A percentile compares a stretch with the other conserved stretches of the same genome.
Evolutionary conservation across 495 filamentous ascomycete species (phyloP).

Genomic region (Tuber brumale): DNA sequence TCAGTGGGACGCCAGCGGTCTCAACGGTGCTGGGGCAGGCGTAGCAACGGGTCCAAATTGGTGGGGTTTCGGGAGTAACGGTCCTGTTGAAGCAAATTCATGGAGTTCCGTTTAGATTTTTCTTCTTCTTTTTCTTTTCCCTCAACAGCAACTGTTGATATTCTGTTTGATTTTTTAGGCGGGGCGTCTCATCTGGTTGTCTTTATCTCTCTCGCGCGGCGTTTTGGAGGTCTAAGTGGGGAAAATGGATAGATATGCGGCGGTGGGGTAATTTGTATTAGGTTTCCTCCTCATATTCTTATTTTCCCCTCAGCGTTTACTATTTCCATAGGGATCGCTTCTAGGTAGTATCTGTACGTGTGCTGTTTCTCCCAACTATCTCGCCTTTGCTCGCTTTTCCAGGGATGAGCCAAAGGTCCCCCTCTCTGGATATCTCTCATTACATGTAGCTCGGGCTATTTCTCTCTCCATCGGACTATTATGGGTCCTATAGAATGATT

Average conservation of each 20-base stretch:
- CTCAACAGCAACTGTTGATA: background rate
- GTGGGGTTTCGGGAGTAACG: background rate
- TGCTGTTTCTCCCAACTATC: background rate
- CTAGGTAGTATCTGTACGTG: background rate
- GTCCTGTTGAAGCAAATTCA: background rate
- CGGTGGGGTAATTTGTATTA: background rate
- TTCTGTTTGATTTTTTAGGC: background rate
- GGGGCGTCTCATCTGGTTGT: background rate
- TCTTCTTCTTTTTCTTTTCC: background rate
- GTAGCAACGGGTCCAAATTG: background rate
- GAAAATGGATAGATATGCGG: background rate
- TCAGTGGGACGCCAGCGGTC: background rate
- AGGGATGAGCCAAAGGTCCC: background rate
- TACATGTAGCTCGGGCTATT: background rate
- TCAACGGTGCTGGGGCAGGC: background rate
- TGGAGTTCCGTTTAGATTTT: slow-evolving; percentile 1
- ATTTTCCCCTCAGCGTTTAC: background rate
- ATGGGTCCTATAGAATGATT: background rate
- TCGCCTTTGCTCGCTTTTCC: background rate
- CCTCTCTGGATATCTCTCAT: background rate
- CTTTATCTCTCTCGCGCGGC: background rate
- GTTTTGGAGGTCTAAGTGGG: background rate
- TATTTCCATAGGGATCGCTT: background rate
- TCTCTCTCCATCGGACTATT: background rate
- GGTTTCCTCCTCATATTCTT: background rate